Evolutionary conservation across 31 red algal genomes (phyloP), one percentile per base, ranked within the genome.

Genomic region (Odonthalia washingtoniensis): DNA sequence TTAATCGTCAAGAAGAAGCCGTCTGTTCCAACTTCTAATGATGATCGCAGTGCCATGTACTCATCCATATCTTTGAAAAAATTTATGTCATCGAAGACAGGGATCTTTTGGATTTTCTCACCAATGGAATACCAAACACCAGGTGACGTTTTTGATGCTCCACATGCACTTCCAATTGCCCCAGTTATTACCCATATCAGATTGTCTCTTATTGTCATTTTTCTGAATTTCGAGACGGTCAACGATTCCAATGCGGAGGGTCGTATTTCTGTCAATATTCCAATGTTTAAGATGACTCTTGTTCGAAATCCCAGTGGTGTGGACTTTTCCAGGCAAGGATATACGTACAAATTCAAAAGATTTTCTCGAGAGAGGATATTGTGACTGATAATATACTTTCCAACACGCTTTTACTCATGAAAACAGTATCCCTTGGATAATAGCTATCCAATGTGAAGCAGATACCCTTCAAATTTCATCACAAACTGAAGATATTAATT

Each of bases 341-440:
- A 57, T 3, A 34, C 24, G 40, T 74, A 80, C 30, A 60, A 49
- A 6, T 80, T 80, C 6, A 4, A 9, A 34, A 83, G 4, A 66
- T 69, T 62, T 42, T 83, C 61, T 3, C 4, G 32, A 4, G 63
- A 69, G 4, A 83, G 35, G 32, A 40, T 35, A 57, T 83, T 83
- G 28, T 83, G 80, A 40, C 17, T 3, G 3, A 43, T 5, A 5
- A 17, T 16, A 12, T 12, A 14, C 36, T 5, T 16, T 5, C 63
- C 35, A 12, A 37, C 6, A 37, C 3, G 5, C 5, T 83, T 53
- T 60, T 31, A 60, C 63, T 40, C 49, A 26, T 43, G 60, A n/a
- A n/a, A n/a, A n/a, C n/a, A n/a, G n/a, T n/a, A n/a, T n/a, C n/a
- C n/a, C n/a, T n/a, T n/a, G n/a, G n/a, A n/a, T n/a, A n/a, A n/a